Evolutionary conservation across 1,284 basidiomycete species (phyloP).

Genomic region (Naganishia sp.): DNA sequence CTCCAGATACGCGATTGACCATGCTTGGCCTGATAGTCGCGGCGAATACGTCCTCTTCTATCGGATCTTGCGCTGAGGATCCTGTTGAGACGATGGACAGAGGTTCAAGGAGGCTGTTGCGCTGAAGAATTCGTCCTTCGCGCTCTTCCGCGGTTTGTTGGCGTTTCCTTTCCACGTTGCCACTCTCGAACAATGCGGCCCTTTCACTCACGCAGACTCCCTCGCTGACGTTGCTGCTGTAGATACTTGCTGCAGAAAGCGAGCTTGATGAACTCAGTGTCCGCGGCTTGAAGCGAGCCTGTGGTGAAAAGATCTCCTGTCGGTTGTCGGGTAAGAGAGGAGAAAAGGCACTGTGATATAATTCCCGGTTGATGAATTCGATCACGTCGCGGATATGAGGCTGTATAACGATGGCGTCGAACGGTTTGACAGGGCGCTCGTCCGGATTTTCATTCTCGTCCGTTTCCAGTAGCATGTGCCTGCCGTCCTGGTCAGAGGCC

Average conservation of each 20-base stretch:
- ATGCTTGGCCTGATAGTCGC: not conserved
- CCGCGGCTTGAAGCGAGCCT: not conserved
- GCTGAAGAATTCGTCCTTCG: slow-evolving; percentile 2
- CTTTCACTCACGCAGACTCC: not conserved
- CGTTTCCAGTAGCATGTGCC: slow-evolving; percentile 10
- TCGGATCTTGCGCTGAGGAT: not conserved
- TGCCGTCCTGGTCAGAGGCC: not conserved
- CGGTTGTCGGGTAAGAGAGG: not conserved
- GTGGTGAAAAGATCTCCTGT: slow-evolving; percentile 4
- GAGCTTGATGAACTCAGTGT: slow-evolving; percentile 12
- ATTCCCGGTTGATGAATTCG: not conserved
- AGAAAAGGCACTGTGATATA: not conserved
- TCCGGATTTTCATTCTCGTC: slow-evolving; percentile 3
- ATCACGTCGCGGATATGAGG: slow-evolving; percentile 10
- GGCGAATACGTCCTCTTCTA: not conserved
- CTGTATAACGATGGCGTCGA: not conserved
- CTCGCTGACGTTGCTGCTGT: not conserved
- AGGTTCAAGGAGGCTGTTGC: not conserved
- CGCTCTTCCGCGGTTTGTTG: slow-evolving; percentile 1
- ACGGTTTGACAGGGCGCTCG: not conserved
- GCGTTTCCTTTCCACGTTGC: not conserved
- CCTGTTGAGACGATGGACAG: not conserved
- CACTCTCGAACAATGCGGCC: slow-evolving; percentile 5
- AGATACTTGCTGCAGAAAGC: not conserved
- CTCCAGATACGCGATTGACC: no score